phyloP scores from a whole-genome alignment of 192 early-diverging fungal genomes.

The Coemansia sp. region DNA sequence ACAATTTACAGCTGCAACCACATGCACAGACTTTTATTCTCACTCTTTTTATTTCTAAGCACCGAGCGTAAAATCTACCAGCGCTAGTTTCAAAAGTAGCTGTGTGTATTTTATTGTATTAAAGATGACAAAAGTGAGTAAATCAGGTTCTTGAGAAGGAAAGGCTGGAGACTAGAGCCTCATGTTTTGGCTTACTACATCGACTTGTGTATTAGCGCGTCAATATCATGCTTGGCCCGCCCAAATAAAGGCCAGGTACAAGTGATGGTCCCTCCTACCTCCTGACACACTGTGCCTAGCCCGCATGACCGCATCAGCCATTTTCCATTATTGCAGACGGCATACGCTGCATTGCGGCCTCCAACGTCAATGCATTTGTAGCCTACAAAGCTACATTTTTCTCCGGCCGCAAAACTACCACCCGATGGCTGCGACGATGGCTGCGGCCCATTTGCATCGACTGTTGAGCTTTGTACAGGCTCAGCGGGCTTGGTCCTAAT shows the following conservation, averaged over 20 bases:
- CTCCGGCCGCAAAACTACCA: constrained; percentile 11
- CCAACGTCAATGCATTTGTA: constrained; percentile 32
- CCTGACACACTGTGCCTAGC: constrained; percentile 25
- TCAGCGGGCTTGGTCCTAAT: background rate
- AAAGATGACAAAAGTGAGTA: background rate
- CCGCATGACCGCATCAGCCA: constrained; percentile 23
- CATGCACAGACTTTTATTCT: background rate
- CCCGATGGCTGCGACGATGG: background rate
- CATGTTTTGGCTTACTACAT: background rate
- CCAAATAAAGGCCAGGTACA: constrained; percentile 24
- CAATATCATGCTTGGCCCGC: constrained; percentile 5
- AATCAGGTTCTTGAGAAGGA: background rate
- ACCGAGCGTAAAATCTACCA: background rate
- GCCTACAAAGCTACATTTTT: constrained; percentile 13
- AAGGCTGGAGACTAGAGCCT: background rate
- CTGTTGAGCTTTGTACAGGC: background rate
- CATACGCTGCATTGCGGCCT: constrained; percentile 28
- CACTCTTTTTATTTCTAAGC: background rate
- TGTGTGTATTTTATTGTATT: background rate
- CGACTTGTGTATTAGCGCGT: background rate
- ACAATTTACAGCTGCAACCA: background rate
- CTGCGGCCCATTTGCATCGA: background rate
- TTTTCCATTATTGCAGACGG: constrained; percentile 23
- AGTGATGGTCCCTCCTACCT: constrained; percentile 9
- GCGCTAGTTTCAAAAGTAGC: background rate